Conservation (phyloP, 2,329 filamentous ascomycete genomes). For the Xylariaceae sp. region DNA sequence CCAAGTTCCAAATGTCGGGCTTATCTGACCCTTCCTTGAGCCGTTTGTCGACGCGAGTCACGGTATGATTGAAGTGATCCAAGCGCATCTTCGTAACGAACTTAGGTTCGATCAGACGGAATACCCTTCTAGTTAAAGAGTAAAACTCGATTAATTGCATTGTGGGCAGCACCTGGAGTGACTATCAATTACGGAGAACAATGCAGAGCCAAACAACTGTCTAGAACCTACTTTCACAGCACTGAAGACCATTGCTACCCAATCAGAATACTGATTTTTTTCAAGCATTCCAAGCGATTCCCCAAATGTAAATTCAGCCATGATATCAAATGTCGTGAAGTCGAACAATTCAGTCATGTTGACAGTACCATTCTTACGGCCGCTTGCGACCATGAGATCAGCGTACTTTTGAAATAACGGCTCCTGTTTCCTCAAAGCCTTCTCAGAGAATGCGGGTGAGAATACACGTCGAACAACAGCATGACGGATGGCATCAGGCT, state of each 20-base stretch:
- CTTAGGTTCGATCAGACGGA: conserved; percentile 21
- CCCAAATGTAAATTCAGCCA: conserved; percentile 33
- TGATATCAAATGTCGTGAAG: conserved; percentile 34
- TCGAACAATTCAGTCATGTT: conserved; percentile 27
- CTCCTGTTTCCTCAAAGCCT: conserved; percentile 26
- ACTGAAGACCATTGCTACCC: conserved; percentile 29
- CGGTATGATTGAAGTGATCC: conserved; percentile 27
- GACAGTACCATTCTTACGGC: conserved; percentile 7
- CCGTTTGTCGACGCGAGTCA: conserved; percentile 23
- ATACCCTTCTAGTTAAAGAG: conserved; percentile 13
- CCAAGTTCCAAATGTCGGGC: conserved; percentile 39
- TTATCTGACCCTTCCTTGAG: conserved; percentile 20
- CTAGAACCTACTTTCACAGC: conserved; percentile 24
- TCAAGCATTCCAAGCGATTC: conserved; percentile 30
- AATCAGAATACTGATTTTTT: conserved; percentile 23
- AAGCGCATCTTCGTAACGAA: conserved; percentile 20
- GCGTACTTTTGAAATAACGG: conserved; percentile 27
- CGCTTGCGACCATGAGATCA: conserved; percentile 19
- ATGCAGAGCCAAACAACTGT: neutral
- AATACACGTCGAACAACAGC: conserved; percentile 23
- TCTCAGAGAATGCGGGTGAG: conserved; percentile 27
- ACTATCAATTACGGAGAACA: neutral
- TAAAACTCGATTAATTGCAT: conserved; percentile 27
- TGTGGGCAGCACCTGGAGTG: conserved; percentile 14
- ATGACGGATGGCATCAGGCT: conserved; percentile 15